A percentile compares a stretch with the other conserved stretches of the same genome.
These are phyloP conservation scores for Entelexis paramagnoliae DNA, from an alignment of 1,139 yeast genomes.

Conservation along the genomic window DNA sequence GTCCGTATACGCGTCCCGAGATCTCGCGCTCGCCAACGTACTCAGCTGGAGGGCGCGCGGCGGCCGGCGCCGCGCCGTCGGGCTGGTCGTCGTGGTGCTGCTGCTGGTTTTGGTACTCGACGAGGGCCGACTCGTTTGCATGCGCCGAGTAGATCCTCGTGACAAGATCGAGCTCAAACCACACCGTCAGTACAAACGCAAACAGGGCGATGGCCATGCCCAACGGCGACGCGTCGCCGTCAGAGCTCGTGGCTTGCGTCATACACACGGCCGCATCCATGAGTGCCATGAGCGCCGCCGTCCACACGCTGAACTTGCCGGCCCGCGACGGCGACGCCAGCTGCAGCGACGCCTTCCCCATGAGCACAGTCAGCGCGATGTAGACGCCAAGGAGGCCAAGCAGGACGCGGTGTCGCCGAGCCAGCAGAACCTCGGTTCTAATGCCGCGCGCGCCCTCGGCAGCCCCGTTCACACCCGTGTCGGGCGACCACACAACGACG, in stretches of 20 bases:
- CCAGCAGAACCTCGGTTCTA: not conserved
- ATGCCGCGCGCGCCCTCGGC: not conserved
- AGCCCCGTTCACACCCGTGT: not conserved
- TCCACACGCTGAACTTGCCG: slow-evolving; percentile 1
- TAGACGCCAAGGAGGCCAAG: not conserved
- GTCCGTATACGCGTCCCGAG: slow-evolving; percentile 3
- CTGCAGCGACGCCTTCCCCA: not conserved
- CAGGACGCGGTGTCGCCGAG: not conserved
- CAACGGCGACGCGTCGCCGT: not conserved
- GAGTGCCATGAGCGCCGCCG: slow-evolving; percentile 5
- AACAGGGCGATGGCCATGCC: not conserved
- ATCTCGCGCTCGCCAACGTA: slow-evolving; percentile 4
- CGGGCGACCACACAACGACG: slow-evolving; percentile 2
- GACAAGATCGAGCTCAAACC: slow-evolving; percentile 6
- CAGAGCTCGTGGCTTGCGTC: not conserved
- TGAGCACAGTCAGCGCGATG: not conserved
- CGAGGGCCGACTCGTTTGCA: slow-evolving; percentile 2
- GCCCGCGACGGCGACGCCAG: slow-evolving; percentile 4
- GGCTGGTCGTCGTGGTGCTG: not conserved
- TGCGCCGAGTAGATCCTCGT: not conserved
- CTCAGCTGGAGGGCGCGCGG: not conserved
- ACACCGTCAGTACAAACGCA: slow-evolving; percentile 3
- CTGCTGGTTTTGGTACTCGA: not conserved
- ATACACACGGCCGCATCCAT: not conserved
- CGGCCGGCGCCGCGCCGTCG: not conserved